Percentiles rank a stretch among this genome's conserved stretches.
Conservation (phyloP, 345 rosid genomes). For the Syzygium oleosum region DNA sequence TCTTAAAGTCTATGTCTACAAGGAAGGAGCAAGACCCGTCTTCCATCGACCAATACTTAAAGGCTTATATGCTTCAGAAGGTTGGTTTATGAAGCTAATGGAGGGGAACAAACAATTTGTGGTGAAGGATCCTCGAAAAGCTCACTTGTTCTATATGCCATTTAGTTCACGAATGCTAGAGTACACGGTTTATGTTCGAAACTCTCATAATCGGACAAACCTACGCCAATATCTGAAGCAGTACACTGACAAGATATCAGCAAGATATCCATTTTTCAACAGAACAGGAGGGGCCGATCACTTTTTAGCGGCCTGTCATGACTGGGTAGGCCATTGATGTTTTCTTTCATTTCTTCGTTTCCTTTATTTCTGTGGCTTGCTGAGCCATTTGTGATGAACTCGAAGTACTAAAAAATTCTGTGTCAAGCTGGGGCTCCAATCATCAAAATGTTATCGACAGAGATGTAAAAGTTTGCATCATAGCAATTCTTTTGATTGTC, state of each 20-base stretch:
- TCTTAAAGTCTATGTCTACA: slow-evolving; percentile 71
- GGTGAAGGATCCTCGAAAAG: slow-evolving; percentile 77
- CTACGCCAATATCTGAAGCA: slow-evolving; percentile 63
- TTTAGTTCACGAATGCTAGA: slow-evolving; percentile 93
- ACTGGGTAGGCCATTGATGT: slow-evolving; percentile 58
- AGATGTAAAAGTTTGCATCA: neutral
- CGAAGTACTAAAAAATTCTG: neutral
- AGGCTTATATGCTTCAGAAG: slow-evolving; percentile 96
- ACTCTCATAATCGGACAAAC: slow-evolving; percentile 86
- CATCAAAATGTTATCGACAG: neutral
- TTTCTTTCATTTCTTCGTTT: neutral
- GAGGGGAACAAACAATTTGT: slow-evolving; percentile 59
- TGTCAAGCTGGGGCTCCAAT: neutral
- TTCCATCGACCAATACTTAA: slow-evolving; percentile 85
- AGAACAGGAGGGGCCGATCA: slow-evolving; percentile 95
- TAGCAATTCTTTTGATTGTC: neutral
- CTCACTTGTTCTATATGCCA: slow-evolving; percentile 92
- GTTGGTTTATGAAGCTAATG: slow-evolving; percentile 99
- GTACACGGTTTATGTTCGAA: slow-evolving; percentile 71
- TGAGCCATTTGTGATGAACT: neutral
- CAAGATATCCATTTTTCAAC: slow-evolving; percentile 85
- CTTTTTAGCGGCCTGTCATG: slow-evolving; percentile 95
- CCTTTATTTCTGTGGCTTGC: neutral
- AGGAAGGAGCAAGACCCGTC: slow-evolving; percentile 80
- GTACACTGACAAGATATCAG: slow-evolving; percentile 58